phyloP scores from a whole-genome alignment of 345 rosid genomes.

The Populus nigra region DNA sequence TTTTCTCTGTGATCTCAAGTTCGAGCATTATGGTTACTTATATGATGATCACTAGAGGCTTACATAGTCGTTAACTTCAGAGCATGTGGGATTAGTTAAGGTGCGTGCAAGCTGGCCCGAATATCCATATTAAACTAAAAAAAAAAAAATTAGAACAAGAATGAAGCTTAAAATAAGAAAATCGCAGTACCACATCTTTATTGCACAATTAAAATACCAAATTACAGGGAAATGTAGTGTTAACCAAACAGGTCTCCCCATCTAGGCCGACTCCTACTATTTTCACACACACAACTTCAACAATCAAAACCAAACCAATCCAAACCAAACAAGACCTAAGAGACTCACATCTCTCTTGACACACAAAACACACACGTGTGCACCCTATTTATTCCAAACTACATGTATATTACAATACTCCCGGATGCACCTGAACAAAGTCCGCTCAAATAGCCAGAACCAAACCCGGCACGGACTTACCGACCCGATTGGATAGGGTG shows the following conservation, averaged over 20 bases:
- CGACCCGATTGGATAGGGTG: slow-evolving; percentile 58
- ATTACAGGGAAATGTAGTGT: neutral
- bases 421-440: slow-evolving; percentile 28
- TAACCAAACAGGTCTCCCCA: neutral
- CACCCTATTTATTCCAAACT: slow-evolving; percentile 8
- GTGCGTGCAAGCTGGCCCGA: too few species aligned
- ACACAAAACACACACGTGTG: slow-evolving; percentile 16
- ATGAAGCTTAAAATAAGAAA: neutral
- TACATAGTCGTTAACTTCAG: too few species aligned
- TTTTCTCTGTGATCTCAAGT: too few species aligned
- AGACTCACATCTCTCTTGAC: slow-evolving; percentile 28
- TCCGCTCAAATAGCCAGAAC: slow-evolving; percentile 60
- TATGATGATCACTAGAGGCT: too few species aligned
- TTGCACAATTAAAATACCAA: neutral
- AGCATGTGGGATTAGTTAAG: too few species aligned
- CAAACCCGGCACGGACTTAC: slow-evolving; percentile 90
- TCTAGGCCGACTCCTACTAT: neutral
- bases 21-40: too few species aligned
- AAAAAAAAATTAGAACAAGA: neutral
- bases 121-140: too few species aligned
- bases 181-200: neutral
- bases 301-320: neutral
- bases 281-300: neutral
- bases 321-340: neutral
- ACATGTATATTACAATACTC: slow-evolving; percentile 3